A percentile compares a stretch with the other conserved stretches of the same genome.
Conservation (phyloP, 140 eudicot species). For the Artemisia princeps region DNA sequence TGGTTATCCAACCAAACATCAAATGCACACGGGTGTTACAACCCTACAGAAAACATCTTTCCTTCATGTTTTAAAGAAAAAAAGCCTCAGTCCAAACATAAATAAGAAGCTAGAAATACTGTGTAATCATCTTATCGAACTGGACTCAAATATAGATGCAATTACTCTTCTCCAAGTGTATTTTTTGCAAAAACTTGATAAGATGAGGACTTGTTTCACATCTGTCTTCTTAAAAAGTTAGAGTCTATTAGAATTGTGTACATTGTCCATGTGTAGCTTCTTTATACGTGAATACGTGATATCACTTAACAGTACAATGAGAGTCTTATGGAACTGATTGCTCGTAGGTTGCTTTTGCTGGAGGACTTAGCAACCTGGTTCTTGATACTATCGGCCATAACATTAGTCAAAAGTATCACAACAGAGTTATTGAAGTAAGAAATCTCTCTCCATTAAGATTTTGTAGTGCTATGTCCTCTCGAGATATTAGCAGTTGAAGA, state of each 20-base stretch:
- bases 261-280: slow-evolving; percentile 1
- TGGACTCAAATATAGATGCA: too few species aligned
- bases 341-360: slow-evolving; percentile 57
- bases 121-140: neutral
- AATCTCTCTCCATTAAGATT: slow-evolving; percentile 9
- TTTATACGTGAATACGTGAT: neutral
- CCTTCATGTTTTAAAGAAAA: too few species aligned
- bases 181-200: neutral
- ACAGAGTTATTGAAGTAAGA: slow-evolving; percentile 78
- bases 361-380: slow-evolving; percentile 63
- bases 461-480: slow-evolving; percentile 1
- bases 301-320: neutral
- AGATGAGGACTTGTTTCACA: slow-evolving; percentile 1
- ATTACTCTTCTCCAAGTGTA: too few species aligned
- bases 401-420: slow-evolving; percentile 77
- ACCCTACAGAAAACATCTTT: too few species aligned
- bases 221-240: neutral
- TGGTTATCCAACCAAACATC: too few species aligned
- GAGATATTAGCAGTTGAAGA: neutral
- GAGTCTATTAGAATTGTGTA: neutral
- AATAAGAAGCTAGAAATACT: slow-evolving; percentile 1
- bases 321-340: slow-evolving; percentile 21
- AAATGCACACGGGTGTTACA: too few species aligned
- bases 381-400: slow-evolving; percentile 86
- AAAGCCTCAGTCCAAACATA: too few species aligned